Percentiles rank a stretch among this genome's conserved stretches.
Evolutionary conservation across 805 yeast genomes (phyloP).

Genomic region (Kockiozyma suomiensis): DNA sequence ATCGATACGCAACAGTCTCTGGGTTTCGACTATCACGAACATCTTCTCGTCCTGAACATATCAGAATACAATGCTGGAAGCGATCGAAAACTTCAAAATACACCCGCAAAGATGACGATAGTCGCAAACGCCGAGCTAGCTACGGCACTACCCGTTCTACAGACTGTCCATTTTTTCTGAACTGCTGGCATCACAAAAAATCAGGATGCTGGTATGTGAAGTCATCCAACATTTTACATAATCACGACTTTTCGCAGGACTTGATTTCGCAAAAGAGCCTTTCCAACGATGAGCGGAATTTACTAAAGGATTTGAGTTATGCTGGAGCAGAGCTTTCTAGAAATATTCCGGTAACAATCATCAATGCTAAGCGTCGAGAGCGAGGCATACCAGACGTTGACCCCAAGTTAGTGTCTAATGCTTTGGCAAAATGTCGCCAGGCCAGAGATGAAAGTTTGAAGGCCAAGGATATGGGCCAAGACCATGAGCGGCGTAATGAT

Average conservation of each 20-base stretch:
- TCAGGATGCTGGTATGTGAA: slow-evolving; percentile 31
- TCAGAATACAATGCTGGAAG: slow-evolving; percentile 34
- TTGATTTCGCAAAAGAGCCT: slow-evolving; percentile 19
- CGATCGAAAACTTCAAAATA: slow-evolving; percentile 31
- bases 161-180: slow-evolving; percentile 28
- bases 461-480: not conserved
- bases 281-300: slow-evolving; percentile 17
- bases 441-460: slow-evolving; percentile 4
- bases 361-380: slow-evolving; percentile 27
- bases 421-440: slow-evolving; percentile 20
- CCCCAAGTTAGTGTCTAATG: slow-evolving; percentile 29
- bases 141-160: slow-evolving; percentile 30
- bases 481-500: not conserved
- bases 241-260: slow-evolving; percentile 28
- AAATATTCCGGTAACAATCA: slow-evolving; percentile 25
- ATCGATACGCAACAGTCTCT: slow-evolving; percentile 23
- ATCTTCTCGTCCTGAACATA: slow-evolving; percentile 32
- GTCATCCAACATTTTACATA: slow-evolving; percentile 26
- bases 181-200: slow-evolving; percentile 32
- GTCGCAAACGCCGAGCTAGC: slow-evolving; percentile 22
- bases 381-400: slow-evolving; percentile 30
- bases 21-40: slow-evolving; percentile 31
- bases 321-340: slow-evolving; percentile 28
- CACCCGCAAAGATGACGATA: slow-evolving; percentile 19
- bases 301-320: slow-evolving; percentile 24